Evolutionary conservation across 75 land plant genomes (phyloP).

Genomic region (Selaginella tamariscina): DNA sequence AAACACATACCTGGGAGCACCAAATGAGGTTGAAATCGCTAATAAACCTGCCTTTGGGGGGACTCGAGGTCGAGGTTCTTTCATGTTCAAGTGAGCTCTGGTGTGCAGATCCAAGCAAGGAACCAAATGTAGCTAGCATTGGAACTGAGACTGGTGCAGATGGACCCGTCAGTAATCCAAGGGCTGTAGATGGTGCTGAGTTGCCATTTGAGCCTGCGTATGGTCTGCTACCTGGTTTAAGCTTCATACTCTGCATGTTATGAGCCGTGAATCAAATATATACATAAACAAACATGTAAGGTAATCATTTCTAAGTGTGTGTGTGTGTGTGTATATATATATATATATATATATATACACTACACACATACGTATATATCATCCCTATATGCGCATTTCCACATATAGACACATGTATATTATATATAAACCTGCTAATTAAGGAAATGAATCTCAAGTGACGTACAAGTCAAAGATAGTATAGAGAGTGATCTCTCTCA

Average conservation of each 20-base stretch:
- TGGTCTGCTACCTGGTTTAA: background rate
- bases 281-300: background rate
- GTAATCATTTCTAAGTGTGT: too few relatives aligned
- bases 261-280: background rate
- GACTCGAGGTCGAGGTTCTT: background rate
- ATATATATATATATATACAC: too few relatives aligned
- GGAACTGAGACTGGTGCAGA: constrained; percentile 31
- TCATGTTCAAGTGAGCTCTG: constrained; percentile 9
- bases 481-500: too few relatives aligned
- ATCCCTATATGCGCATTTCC: too few relatives aligned
- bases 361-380: too few relatives aligned
- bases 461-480: too few relatives aligned
- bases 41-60: constrained; percentile 23
- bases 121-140: constrained; percentile 39
- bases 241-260: background rate
- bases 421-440: too few relatives aligned
- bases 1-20: constrained; percentile 25
- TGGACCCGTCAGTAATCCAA: constrained; percentile 23
- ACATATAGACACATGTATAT: too few relatives aligned
- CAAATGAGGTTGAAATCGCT: constrained; percentile 21
- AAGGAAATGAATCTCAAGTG: too few relatives aligned
- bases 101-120: constrained; percentile 20
- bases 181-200: constrained; percentile 15
- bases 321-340: too few relatives aligned
- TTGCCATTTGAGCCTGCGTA: background rate